Percentiles rank a stretch among this genome's conserved stretches.
Evolutionary conservation across 139 green algal genomes (phyloP).

Genomic region (Tetraselmis chui): DNA sequence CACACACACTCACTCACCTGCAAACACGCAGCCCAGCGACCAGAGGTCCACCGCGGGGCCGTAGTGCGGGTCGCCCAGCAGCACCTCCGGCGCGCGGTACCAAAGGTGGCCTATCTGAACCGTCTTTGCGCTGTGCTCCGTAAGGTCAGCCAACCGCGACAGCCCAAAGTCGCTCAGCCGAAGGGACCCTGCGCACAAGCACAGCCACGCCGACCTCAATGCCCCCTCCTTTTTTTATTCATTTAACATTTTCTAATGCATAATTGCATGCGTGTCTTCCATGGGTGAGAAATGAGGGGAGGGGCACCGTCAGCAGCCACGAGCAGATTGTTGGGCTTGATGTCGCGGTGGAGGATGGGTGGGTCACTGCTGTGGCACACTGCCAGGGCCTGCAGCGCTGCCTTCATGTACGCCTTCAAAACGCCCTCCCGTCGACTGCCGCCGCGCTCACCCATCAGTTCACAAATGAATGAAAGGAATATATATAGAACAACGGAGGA

Average conservation of each 20-base stretch:
- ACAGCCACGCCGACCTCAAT: not conserved
- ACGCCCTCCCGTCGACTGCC: not conserved
- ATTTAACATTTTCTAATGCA: no score
- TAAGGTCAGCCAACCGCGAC: conserved; percentile 23
- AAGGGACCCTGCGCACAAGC: conserved; percentile 44
- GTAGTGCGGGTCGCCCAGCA: conserved; percentile 74
- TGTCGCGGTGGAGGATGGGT: conserved; percentile 71
- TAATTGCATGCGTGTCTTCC: conserved; percentile 5
- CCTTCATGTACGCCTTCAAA: conserved; percentile 83
- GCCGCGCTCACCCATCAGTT: no score
- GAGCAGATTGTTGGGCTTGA: conserved; percentile 92
- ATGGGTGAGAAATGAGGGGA: no score
- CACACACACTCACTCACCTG: no score
- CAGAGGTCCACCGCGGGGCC: conserved; percentile 76
- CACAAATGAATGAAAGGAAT: no score
- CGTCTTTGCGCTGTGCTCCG: not conserved
- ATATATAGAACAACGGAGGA: no score
- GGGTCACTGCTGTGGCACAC: conserved; percentile 46
- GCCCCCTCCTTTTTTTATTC: not conserved
- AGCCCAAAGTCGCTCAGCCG: conserved; percentile 90
- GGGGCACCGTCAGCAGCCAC: conserved; percentile 28
- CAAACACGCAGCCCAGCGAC: conserved; percentile 84
- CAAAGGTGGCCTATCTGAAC: conserved; percentile 35
- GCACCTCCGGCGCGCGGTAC: conserved; percentile 85
- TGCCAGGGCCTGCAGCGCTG: conserved; percentile 54